Conservation (phyloP, 1,284 basidiomycete species). For the Entoloma clypeatum region DNA sequence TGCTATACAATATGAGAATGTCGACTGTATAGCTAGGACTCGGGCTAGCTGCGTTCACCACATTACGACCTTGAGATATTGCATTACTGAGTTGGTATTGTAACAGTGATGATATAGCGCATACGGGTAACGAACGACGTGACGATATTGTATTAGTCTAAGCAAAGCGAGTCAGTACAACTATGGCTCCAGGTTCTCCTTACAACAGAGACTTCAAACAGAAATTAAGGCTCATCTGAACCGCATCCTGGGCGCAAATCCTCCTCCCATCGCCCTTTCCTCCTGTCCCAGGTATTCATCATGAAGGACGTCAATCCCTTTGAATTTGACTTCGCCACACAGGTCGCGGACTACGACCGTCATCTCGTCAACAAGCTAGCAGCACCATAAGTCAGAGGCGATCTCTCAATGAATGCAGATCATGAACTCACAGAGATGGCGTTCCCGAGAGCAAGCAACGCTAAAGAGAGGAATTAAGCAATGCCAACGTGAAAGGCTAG, state of each 20-base stretch:
- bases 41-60: no score
- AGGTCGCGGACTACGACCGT: slow-evolving; percentile 33
- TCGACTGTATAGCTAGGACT: no score
- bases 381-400: neutral
- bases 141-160: no score
- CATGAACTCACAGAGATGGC: slow-evolving; percentile 31
- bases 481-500: neutral
- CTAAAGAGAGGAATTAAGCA: slow-evolving; percentile 16
- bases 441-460: slow-evolving; percentile 35
- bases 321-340: slow-evolving; percentile 37
- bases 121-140: no score
- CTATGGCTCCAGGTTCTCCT: no score
- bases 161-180: no score
- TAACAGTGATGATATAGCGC: no score
- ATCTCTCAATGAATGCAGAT: neutral
- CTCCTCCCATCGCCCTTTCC: slow-evolving; percentile 28
- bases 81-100: no score
- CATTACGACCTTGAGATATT: no score
- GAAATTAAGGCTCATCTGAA: neutral
- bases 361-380: slow-evolving; percentile 40
- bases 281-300: slow-evolving; percentile 33
- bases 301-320: slow-evolving; percentile 33
- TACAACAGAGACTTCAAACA: no score
- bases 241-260: slow-evolving; percentile 12
- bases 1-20: no score